Evolutionary conservation across 2,329 filamentous ascomycete genomes (phyloP).

Genomic region (Penicillium occitanis): DNA sequence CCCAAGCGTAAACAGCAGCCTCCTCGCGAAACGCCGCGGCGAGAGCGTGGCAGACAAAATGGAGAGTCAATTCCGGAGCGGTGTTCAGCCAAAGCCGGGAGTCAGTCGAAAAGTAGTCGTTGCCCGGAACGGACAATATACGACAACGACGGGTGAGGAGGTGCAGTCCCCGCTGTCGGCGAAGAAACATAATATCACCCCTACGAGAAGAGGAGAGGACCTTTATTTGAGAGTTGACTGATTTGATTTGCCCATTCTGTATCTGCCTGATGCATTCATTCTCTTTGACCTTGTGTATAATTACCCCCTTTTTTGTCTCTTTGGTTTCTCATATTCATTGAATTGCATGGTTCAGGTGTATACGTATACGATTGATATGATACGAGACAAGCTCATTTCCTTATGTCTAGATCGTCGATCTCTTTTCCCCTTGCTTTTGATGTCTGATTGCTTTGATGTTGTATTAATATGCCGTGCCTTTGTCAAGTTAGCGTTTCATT

Average conservation of each 20-base stretch:
- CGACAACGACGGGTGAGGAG: not conserved
- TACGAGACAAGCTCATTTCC: not conserved
- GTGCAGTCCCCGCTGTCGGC: not conserved
- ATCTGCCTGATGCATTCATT: not conserved
- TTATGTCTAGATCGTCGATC: constrained; percentile 5
- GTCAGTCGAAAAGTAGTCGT: not conserved
- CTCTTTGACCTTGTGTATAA: constrained; percentile 9
- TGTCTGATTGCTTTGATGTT: not conserved
- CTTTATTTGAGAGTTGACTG: constrained; percentile 23
- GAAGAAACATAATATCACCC: constrained; percentile 22
- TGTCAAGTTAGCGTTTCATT: not conserved
- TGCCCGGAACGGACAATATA: not conserved
- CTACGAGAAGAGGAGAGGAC: constrained; percentile 20
- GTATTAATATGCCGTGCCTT: not conserved
- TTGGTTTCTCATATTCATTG: not conserved
- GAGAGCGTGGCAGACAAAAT: constrained; percentile 25
- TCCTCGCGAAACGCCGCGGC: constrained; percentile 28
- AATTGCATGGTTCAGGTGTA: constrained; percentile 1
- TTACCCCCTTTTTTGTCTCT: not conserved
- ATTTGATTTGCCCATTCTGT: not conserved
- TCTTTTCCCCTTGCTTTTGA: not conserved
- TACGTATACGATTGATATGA: not conserved
- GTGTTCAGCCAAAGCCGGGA: constrained; percentile 11
- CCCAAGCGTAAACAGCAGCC: constrained; percentile 15
- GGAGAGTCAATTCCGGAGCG: constrained; percentile 22